Percentiles rank a stretch among this genome's conserved stretches.
phyloP scores from a whole-genome alignment of 1,139 yeast species.

The Hyphopichia pseudoburtonii region DNA sequence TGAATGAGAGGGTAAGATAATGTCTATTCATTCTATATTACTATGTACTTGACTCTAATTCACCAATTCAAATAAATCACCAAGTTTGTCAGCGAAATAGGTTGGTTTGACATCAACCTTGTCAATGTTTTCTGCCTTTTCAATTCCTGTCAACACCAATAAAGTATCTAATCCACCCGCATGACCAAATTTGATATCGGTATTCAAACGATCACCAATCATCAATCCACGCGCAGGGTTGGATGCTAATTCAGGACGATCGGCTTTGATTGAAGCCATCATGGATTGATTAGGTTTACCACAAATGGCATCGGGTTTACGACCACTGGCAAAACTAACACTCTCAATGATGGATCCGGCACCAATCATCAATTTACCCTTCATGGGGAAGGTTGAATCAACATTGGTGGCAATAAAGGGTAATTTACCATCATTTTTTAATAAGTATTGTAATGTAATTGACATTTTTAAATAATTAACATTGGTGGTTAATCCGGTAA shows the following conservation, averaged over 20 bases:
- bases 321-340: constrained; percentile 72
- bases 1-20: no score
- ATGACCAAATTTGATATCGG: constrained; percentile 90
- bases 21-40: no score
- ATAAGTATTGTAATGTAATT: constrained; percentile 75
- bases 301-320: constrained; percentile 65
- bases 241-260: constrained; percentile 45
- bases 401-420: constrained; percentile 92
- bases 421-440: constrained; percentile 56
- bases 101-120: constrained; percentile 51
- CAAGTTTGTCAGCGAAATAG: constrained; percentile 70
- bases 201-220: constrained; percentile 94
- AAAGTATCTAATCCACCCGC: constrained; percentile 83
- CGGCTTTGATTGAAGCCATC: constrained; percentile 86
- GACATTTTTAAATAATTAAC: constrained; percentile 82
- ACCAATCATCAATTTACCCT: constrained; percentile 84
- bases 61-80: constrained; percentile 64
- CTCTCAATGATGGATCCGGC: constrained; percentile 91
- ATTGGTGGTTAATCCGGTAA: constrained; percentile 79
- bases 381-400: constrained; percentile 90
- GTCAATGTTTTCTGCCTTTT: constrained; percentile 61
- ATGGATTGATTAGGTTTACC: constrained; percentile 91
- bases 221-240: constrained; percentile 72
- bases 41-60: no score
- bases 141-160: constrained; percentile 88